These are phyloP conservation scores for Candida ipomoeae DNA, from an alignment of 805 yeast genomes.

Conservation along the genomic window DNA sequence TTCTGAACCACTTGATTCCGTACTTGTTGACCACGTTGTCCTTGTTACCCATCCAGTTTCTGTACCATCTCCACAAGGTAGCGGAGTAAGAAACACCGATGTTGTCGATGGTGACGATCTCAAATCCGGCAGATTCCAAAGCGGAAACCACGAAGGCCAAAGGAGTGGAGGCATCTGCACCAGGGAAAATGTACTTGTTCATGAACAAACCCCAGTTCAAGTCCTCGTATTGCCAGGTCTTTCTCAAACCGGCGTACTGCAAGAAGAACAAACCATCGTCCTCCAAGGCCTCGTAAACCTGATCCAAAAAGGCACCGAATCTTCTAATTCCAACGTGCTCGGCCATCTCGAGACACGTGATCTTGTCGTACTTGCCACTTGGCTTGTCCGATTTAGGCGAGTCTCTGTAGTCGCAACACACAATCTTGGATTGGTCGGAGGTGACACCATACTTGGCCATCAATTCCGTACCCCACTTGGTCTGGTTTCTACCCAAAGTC, in stretches of 20 bases:
- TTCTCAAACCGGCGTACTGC: slow-evolving; percentile 88
- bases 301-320: slow-evolving; percentile 67
- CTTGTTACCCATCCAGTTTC: slow-evolving; percentile 86
- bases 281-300: slow-evolving; percentile 81
- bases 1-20: slow-evolving; percentile 86
- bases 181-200: slow-evolving; percentile 96
- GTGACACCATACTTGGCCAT: slow-evolving; percentile 66
- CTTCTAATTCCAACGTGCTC: slow-evolving; percentile 94
- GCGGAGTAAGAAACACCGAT: slow-evolving; percentile 92
- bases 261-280: slow-evolving; percentile 86
- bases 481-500: slow-evolving; percentile 86
- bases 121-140: slow-evolving; percentile 83
- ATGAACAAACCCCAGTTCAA: slow-evolving; percentile 91
- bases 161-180: slow-evolving; percentile 96
- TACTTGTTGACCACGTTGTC: slow-evolving; percentile 73
- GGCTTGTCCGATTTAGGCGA: slow-evolving; percentile 60
- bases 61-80: slow-evolving; percentile 90
- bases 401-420: slow-evolving; percentile 87
- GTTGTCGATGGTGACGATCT: slow-evolving; percentile 76
- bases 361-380: slow-evolving; percentile 65
- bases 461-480: slow-evolving; percentile 78
- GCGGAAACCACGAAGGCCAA: slow-evolving; percentile 73
- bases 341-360: slow-evolving; percentile 91
- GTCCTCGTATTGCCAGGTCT: slow-evolving; percentile 93
- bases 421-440: slow-evolving; percentile 65